Evolutionary conservation across 2,329 filamentous ascomycete genomes (phyloP), one percentile per base, ranked within the genome.

Genomic region (Pyrenophora seminiperda): DNA sequence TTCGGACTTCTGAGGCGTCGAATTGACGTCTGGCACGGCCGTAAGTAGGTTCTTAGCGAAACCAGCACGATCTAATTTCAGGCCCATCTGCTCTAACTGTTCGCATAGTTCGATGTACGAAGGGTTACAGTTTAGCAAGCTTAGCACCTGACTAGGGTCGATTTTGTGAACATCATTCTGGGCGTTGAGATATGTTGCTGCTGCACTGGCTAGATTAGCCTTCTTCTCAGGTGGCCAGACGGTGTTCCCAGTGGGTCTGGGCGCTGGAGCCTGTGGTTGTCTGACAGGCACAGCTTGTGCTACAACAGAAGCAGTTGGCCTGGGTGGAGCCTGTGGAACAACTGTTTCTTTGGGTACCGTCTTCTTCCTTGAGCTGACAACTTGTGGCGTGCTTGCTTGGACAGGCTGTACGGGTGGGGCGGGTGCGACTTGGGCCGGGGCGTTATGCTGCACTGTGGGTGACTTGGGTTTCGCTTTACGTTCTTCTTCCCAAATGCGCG

Each of bases 401-500:
- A 39, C 45, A 38, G 51, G 20, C 17, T 56, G 54, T 40, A 56
- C 40, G 30, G 56, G 41, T 31, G 54, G 45, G 13, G 40, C 31
- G 4, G 53, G 17, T 15, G 53, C 36, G 42, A 52, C 44, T 47
- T 63, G 64, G 19, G 61, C 59, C 15, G 61, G 46, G n/a, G 67
- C 17, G 22, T 63, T 66, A 30, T 38, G 55, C 14, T 65, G 62
- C 20, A 50, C 45, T 4, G 47, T 59, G 2, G 65, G 61, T 17
- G 65, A 65, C 34, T 69, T 68, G 5, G 54, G 56, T 53, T 77
- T 75, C 11, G 69, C 61, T 42, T 68, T 65, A 33, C 77, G 63
- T 73, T 83, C 75, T 72, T 82, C 70, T 47, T 83, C 81, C 81
- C 81, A 83, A 7, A 85, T 75, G 57, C 76, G 76, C 18, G 80